These are phyloP conservation scores for Cymbopogon flexuosus DNA, from an alignment of 202 grass and related monocot genomes.

Conservation along the genomic window DNA sequence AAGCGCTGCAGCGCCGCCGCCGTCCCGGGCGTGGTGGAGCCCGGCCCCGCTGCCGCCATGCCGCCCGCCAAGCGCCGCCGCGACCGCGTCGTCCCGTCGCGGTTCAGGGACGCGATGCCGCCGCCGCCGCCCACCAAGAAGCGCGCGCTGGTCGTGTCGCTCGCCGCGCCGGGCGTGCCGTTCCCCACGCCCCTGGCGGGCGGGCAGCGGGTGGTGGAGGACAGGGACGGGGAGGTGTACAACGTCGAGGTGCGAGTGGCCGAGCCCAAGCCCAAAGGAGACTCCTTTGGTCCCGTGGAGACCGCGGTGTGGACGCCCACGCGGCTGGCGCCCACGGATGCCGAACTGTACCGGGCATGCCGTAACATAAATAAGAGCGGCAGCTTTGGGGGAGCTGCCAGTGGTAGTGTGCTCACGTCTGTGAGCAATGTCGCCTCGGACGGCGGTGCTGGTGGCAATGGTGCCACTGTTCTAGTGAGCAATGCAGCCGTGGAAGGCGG, in stretches of 20 bases:
- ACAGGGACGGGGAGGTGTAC: slow-evolving; percentile 26
- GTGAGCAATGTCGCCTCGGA: slow-evolving; percentile 23
- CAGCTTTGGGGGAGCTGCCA: slow-evolving; percentile 23
- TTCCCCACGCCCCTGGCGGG: too few species aligned
- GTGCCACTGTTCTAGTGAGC: not conserved
- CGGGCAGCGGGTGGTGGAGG: not conserved
- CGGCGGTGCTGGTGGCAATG: not conserved
- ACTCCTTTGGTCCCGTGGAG: slow-evolving; percentile 26
- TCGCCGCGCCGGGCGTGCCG: not conserved
- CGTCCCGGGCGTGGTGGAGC: slow-evolving; percentile 30
- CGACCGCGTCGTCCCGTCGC: slow-evolving; percentile 47
- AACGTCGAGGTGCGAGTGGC: slow-evolving; percentile 26
- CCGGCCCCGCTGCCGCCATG: slow-evolving; percentile 2
- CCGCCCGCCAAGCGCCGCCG: slow-evolving; percentile 42
- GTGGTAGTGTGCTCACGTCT: slow-evolving; percentile 55
- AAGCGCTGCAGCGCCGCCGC: slow-evolving; percentile 54
- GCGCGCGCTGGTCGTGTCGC: not conserved
- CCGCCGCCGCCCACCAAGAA: slow-evolving; percentile 38
- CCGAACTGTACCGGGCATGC: slow-evolving; percentile 38
- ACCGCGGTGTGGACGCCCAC: slow-evolving; percentile 25
- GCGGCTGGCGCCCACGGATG: not conserved
- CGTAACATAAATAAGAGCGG: slow-evolving; percentile 35
- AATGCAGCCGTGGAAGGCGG: not conserved
- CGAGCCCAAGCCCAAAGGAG: slow-evolving; percentile 21
- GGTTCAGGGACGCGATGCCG: slow-evolving; percentile 41